Base-by-base conservation (phyloP, 2,329 filamentous ascomycete species). In the Neophaeococcomyces mojaviensis region DNA sequence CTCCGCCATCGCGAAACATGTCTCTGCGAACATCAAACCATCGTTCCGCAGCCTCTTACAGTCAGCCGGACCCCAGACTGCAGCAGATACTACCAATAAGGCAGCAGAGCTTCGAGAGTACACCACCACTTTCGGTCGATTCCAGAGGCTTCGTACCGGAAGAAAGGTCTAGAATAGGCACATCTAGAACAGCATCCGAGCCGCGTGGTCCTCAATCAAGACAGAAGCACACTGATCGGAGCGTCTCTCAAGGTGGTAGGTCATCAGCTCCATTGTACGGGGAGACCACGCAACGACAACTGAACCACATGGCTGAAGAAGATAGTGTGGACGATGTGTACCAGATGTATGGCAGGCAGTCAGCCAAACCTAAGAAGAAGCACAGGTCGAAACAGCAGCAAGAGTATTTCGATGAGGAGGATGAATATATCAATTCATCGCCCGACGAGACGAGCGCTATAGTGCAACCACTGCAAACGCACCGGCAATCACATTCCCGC, bases 371-470 rank as follows among this genome's bases (percentile, higher is more conserved):
- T 75, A 1, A 39, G 35, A 45, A 38, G 15, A 82, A 72, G 13
- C 26, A 47, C 45, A 16, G 30, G 22, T 41, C 38, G 24, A 37
- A 89, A 89, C 61, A 72, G 78, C 35, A 39, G 15, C 35, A 39
- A 39, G 53, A 57, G 43, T 88, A 85, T 59, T 84, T 86, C 54
- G 85, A 89, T 51, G 88, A 94, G 53, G 86, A 90, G 49, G 84
- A 87, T 1, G 83, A 87, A 39, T 81, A 80, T 47, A 81, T 74
- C 22, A 46, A 39, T 18, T 39, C 35, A 3, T 46, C 43, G 3
- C 35, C 35, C 19, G 35, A 39, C 22, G 43, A 39, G 10, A 16
- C 15, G 5, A 19, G n/a, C 7, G 33, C 7, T 15, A 7, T 15
- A 6, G 5, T 13, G 7, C n/a, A 5, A n/a, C 19, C 43, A 8